Base-by-base conservation (phyloP, 2,329 filamentous ascomycete genomes). In the Juglanconis sp. region DNA sequence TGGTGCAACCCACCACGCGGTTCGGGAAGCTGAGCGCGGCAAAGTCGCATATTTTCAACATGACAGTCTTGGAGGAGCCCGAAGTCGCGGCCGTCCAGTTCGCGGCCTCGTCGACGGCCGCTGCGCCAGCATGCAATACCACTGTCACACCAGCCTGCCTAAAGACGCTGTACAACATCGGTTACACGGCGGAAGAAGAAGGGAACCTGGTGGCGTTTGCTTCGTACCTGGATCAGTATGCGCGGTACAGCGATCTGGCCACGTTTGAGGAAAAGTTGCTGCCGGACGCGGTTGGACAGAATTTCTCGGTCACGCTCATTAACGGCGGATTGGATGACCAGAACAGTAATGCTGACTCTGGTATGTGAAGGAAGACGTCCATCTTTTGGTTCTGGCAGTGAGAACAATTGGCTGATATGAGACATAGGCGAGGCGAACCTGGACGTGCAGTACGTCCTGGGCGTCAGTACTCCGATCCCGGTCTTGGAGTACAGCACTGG, bases 1-100 rank as follows among this genome's bases (percentile, higher is more conserved):
- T 88, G 68, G 83, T 89, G 53, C 84, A 88, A 70, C 87, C 87
- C 1, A 89, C 86, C 0, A 89, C 84, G 4, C 78, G 82, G 44
- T 89, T 89, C 61, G 82, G 82, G 17, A 74, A 79, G 58, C 75
- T 82, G 30, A 71, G 69, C 35, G 65, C 79, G 2, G 77, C 82
- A 59, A 68, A 66, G 49, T 76, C 70, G 32, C 71, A 71, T 5
- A 70, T 81, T 57, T 81, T 71, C 59, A 69, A 75, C 11, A 65
- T 72, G 53, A 65, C 71, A 51, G 66, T 68, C 38, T 53, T 74
- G 11, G 65, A 66, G 31, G 64, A 67, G 11, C 62, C 63, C 6
- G 58, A 65, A 35, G 53, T 57, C 17, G 53, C 56, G 3, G 46
- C 34, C 0, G n/a, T 57, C 1, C 3, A 36, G 24, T 11, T 36